Percentiles rank a stretch among this genome's conserved stretches.
phyloP scores from a whole-genome alignment of 108 stramenopile species.

The Pinguiococcus pyrenoidosus region DNA sequence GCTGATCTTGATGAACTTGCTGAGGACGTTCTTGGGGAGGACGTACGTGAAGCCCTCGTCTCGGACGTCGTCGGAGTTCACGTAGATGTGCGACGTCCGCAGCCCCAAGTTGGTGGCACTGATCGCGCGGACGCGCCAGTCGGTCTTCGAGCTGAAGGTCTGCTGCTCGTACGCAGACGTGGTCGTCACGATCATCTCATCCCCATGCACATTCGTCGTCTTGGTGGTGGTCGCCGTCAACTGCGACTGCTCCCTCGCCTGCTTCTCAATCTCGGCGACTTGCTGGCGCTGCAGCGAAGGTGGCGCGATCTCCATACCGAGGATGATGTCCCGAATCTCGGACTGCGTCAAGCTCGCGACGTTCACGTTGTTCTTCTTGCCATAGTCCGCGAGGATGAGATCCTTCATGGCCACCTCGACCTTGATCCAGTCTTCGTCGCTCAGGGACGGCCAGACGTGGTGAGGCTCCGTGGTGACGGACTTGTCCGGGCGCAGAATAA shows the following conservation, averaged over 20 bases:
- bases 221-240: conserved; percentile 92
- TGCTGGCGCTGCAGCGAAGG: conserved; percentile 96
- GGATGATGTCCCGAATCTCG: conserved; percentile 95
- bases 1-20: conserved; percentile 83
- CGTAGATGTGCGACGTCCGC: conserved; percentile 95
- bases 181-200: conserved; percentile 95
- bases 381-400: conserved; percentile 94
- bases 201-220: conserved; percentile 96
- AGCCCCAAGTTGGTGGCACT: conserved; percentile 94
- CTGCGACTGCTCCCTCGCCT: conserved; percentile 85
- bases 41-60: conserved; percentile 96
- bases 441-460: conserved; percentile 94
- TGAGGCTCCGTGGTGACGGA: conserved; percentile 94
- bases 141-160: conserved; percentile 92
- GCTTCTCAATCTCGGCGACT: conserved; percentile 97
- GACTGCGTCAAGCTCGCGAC: conserved; percentile 94
- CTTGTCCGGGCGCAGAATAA: conserved; percentile 86
- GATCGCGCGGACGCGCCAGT: conserved; percentile 94
- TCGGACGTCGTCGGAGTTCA: conserved; percentile 81
- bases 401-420: conserved; percentile 96
- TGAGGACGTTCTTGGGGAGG: conserved; percentile 90
- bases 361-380: conserved; percentile 98
- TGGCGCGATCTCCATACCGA: conserved; percentile 98
- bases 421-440: conserved; percentile 98
- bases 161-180: conserved; percentile 93